phyloP scores from a whole-genome alignment of 768 basidiomycete species.

The Strobilomyces echinocephalus region DNA sequence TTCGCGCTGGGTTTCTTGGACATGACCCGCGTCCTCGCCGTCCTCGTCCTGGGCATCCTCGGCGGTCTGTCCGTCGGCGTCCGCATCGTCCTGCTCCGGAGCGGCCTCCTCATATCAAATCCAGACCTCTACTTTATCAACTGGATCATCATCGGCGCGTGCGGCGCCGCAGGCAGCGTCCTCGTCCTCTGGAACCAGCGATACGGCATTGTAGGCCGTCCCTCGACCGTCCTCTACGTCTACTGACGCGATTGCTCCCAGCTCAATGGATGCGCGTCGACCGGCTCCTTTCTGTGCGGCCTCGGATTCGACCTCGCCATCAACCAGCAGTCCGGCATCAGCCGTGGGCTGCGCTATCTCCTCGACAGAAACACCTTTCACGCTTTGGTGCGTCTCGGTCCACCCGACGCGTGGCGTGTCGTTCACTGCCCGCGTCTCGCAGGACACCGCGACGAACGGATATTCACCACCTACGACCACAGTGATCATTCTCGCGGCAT shows the following conservation, averaged over 20 bases:
- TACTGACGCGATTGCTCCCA: slow-evolving; percentile 19
- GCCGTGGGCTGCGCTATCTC: slow-evolving; percentile 56
- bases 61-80: slow-evolving; percentile 58
- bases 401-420: background rate
- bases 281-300: slow-evolving; percentile 55
- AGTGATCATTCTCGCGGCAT: slow-evolving; percentile 47
- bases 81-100: slow-evolving; percentile 47
- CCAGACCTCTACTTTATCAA: slow-evolving; percentile 37
- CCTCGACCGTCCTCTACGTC: background rate
- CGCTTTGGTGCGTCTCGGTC: slow-evolving; percentile 38
- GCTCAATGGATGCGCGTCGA: slow-evolving; percentile 49
- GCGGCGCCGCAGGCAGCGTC: slow-evolving; percentile 40
- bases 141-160: slow-evolving; percentile 49
- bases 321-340: slow-evolving; percentile 57
- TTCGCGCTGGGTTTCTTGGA: slow-evolving; percentile 53
- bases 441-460: slow-evolving; percentile 46
- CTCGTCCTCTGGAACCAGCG: slow-evolving; percentile 43
- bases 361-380: slow-evolving; percentile 61
- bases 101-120: slow-evolving; percentile 43
- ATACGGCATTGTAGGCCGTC: slow-evolving; percentile 44
- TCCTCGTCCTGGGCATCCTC: slow-evolving; percentile 42
- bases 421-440: slow-evolving; percentile 3
- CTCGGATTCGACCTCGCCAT: slow-evolving; percentile 55
- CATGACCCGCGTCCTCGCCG: slow-evolving; percentile 44
- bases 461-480: slow-evolving; percentile 51